Evolutionary conservation across 106 monocot species (phyloP), one percentile per base, ranked within the genome.

Genomic region (Acanthochlamys bracteata): DNA sequence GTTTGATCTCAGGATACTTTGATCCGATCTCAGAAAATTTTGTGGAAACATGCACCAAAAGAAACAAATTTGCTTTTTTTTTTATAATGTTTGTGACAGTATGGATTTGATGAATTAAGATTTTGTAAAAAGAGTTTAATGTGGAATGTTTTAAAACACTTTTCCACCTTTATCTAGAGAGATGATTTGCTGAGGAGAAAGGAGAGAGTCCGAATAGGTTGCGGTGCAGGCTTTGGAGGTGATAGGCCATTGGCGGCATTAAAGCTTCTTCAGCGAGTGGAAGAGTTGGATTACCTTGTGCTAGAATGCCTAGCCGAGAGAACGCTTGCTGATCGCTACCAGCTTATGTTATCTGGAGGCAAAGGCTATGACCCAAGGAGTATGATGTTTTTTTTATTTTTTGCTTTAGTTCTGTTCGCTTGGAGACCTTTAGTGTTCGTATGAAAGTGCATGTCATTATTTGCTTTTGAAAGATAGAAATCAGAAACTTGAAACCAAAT

Each of bases 241-340:
- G 98, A 98, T 55, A 60, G 96, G 47, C 85, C 88, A 10, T 11
- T 43, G 47, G 88, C 83, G n/a, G 98, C 98, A 10, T 71, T 83
- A 11, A 85, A 79, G 49, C 53, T 92, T 24, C 83, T 98, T 16
- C 69, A 77, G 27, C 80, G 74, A 55, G 91, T 89, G 12, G 53
- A 75, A 15, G 67, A 75, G 25, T 63, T 98, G 21, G 83, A 98
- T 61, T 98, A 88, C 63, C 71, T 98, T 14, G 85, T 98, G 25
- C 79, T 98, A 25, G 98, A 98, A 55, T 98, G 98, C 69, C 59
- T 98, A 65, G 98, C 98, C 0, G 98, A 98, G 72, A 70, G 98
- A 42, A 98, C 92, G 15, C 98, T 98, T 1, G 98, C 88, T 9
- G 98, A 89, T 33, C 80, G 85, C 15, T 86, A 83, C 67, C 84